phyloP scores from a whole-genome alignment of 2,329 filamentous ascomycete species.

The Arachnomyces sp. region DNA sequence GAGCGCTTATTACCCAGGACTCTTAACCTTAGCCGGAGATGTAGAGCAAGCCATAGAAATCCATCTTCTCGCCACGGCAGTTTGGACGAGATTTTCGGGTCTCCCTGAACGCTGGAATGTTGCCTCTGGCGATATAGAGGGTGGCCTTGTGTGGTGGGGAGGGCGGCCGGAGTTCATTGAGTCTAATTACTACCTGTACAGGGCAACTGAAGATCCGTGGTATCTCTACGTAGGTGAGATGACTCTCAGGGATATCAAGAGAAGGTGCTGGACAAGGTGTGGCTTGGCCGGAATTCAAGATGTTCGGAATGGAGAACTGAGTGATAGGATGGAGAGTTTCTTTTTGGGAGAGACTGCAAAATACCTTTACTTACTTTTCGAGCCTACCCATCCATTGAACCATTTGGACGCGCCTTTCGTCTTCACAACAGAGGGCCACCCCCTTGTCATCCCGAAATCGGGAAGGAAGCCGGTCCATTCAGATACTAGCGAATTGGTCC shows the following conservation, averaged over 20 bases:
- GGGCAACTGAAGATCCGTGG: slow-evolving; percentile 89
- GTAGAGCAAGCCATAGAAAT: slow-evolving; percentile 84
- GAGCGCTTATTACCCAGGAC: slow-evolving; percentile 87
- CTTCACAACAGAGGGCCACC: slow-evolving; percentile 94
- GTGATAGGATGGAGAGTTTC: slow-evolving; percentile 97
- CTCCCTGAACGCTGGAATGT: slow-evolving; percentile 92
- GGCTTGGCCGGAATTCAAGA: slow-evolving; percentile 89
- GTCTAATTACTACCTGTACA: slow-evolving; percentile 92
- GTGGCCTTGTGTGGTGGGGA: slow-evolving; percentile 87
- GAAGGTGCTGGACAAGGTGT: slow-evolving; percentile 81
- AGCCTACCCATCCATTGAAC: slow-evolving; percentile 78
- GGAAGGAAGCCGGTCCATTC: slow-evolving; percentile 6
- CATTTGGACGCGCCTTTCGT: slow-evolving; percentile 78
- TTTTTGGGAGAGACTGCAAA: slow-evolving; percentile 95
- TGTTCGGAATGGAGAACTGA: slow-evolving; percentile 72
- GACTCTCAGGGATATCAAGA: slow-evolving; percentile 78
- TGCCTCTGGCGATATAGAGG: slow-evolving; percentile 72
- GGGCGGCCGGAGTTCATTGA: slow-evolving; percentile 95
- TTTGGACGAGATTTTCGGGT: slow-evolving; percentile 93
- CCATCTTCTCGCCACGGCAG: slow-evolving; percentile 79
- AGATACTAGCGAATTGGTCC: slow-evolving; percentile 7
- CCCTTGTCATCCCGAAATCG: slow-evolving; percentile 65
- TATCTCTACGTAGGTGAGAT: slow-evolving; percentile 95
- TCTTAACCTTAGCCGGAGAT: slow-evolving; percentile 78
- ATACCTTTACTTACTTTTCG: slow-evolving; percentile 88